Evolutionary conservation across 495 filamentous ascomycete genomes (phyloP).

Genomic region (Penicillium cosmopolitanum): DNA sequence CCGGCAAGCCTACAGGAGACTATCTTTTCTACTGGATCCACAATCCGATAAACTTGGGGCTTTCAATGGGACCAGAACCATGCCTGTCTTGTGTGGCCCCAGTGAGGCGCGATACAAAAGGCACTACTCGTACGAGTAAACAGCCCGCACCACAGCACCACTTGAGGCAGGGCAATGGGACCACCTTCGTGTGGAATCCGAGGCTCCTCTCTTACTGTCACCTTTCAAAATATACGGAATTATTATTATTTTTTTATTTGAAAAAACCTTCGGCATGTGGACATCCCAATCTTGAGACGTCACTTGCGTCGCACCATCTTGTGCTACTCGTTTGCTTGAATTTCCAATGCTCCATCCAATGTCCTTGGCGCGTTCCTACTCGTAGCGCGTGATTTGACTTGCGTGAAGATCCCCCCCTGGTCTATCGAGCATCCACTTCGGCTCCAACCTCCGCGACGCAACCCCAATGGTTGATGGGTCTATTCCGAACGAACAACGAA

Average conservation of each 20-base stretch:
- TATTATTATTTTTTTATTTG: not conserved
- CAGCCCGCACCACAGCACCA: constrained; percentile 7
- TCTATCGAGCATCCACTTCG: constrained; percentile 7
- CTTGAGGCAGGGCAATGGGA: constrained; percentile 16
- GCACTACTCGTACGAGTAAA: not conserved
- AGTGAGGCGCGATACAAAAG: constrained; percentile 1
- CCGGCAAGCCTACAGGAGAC: constrained; percentile 4
- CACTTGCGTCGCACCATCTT: constrained; percentile 28
- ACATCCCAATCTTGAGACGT: constrained; percentile 11
- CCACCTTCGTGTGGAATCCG: constrained; percentile 9
- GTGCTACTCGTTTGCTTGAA: constrained; percentile 15
- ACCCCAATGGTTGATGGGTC: constrained; percentile 7
- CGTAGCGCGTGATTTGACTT: constrained; percentile 6
- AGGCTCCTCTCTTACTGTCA: not conserved
- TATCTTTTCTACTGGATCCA: constrained; percentile 17
- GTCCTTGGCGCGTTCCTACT: not conserved
- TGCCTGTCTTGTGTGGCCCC: not conserved
- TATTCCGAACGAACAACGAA: constrained; percentile 2
- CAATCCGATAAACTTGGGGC: constrained; percentile 21
- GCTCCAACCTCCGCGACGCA: constrained; percentile 7
- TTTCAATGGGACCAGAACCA: constrained; percentile 13
- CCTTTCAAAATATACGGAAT: not conserved
- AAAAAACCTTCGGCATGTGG: constrained; percentile 21
- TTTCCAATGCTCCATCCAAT: constrained; percentile 6
- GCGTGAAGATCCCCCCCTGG: constrained; percentile 12